Evolutionary conservation across 2,329 filamentous ascomycete species (phyloP).

Genomic region (Aspergillus sp.): DNA sequence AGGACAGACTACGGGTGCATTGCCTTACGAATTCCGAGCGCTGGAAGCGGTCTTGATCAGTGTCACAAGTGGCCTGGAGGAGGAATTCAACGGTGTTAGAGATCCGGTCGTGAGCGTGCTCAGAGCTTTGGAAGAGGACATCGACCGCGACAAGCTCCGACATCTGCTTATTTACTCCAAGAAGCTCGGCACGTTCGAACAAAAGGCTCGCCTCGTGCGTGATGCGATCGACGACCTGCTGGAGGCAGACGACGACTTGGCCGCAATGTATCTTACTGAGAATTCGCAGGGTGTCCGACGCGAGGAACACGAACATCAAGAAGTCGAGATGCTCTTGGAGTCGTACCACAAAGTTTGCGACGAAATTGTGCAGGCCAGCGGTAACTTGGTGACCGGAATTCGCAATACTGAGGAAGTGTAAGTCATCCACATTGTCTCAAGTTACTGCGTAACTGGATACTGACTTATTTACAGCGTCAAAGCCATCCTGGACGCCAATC

Average conservation of each 20-base stretch:
- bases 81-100: constrained; percentile 89
- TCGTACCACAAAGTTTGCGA: constrained; percentile 98
- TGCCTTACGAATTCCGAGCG: constrained; percentile 95
- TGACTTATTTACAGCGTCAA: constrained; percentile 66
- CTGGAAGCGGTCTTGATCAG: constrained; percentile 93
- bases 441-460: not conserved
- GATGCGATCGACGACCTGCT: constrained; percentile 94
- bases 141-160: constrained; percentile 89
- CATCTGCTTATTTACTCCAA: constrained; percentile 92
- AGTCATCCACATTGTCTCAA: constrained; percentile 36
- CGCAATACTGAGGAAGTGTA: constrained; percentile 98
- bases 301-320: constrained; percentile 84
- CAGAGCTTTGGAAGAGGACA: constrained; percentile 90
- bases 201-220: constrained; percentile 89
- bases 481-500: constrained; percentile 95
- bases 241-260: constrained; percentile 92
- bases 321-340: constrained; percentile 94
- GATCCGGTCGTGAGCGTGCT: constrained; percentile 89
- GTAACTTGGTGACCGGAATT: constrained; percentile 90
- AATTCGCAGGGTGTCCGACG: constrained; percentile 73
- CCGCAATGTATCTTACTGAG: constrained; percentile 93
- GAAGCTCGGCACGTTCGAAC: constrained; percentile 93
- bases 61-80: constrained; percentile 87
- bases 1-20: constrained; percentile 53
- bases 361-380: constrained; percentile 93